Evolutionary conservation across 148 eudicot species (phyloP), one percentile per base, ranked within the genome.

Genomic region (Fagopyrum tataricum): DNA sequence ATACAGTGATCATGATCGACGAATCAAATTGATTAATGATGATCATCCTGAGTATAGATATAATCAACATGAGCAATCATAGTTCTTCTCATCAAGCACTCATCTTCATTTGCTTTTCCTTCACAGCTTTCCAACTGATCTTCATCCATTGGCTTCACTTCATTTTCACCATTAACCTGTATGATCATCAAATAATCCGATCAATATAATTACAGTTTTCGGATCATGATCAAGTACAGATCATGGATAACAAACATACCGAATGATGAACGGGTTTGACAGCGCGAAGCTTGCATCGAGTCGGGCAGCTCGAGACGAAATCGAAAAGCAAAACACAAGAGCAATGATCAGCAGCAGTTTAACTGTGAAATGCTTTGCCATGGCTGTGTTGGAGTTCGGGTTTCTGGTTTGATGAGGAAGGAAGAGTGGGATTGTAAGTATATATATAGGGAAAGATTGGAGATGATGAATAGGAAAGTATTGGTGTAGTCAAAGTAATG

Each of bases 61-160:
- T 84, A 84, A 56, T 84, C 84, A 64, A 78, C 69, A 58, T 84
- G 84, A 72, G 87, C 87, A 69, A 79, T 78, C 42, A 81, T 76
- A 37, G 82, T 81, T 43, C 87, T 79, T 56, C 84, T 78, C 80
- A 74, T 76, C 41, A 84, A 71, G 53, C 87, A 84, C 40, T 79
- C 82, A 12, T 78, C 82, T 48, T 80, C 84, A 49, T 71, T 78
- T 1, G 9, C 9, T 42, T 70, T 47, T 24, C 81, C 83, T 15
- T 49, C 15, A 79, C 85, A 82, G 13, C 61, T 75, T 39, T 77
- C 82, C 31, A 9, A n/a, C 37, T 77, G 48, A 42, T 79, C 51
- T 2, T 15, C 64, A 1, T 44, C 72, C 72, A n/a, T 15, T 37
- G 51, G 51, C 49, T 69, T 69, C 49, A 18, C 72, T 64, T 17